Evolutionary conservation across 2,329 filamentous ascomycete genomes (phyloP).

Genomic region (Colletotrichum sp.): DNA sequence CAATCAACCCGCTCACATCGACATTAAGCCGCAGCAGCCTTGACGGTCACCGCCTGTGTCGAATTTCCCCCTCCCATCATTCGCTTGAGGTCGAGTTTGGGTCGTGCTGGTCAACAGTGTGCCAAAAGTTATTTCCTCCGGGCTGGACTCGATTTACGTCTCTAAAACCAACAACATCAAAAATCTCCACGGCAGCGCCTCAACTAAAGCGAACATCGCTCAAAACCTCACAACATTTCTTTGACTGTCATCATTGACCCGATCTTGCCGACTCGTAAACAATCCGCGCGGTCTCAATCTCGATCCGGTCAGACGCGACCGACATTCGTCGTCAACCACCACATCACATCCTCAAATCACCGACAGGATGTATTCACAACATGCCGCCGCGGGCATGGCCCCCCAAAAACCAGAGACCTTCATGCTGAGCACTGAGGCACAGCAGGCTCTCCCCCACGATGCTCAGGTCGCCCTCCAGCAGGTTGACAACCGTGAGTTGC

Average conservation of each 20-base stretch:
- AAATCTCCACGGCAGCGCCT: conserved; percentile 25
- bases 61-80: conserved; percentile 33
- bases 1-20: conserved; percentile 18
- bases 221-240: not conserved
- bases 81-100: conserved; percentile 53
- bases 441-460: conserved; percentile 94
- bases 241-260: not conserved
- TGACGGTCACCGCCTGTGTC: conserved; percentile 43
- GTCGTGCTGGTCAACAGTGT: conserved; percentile 29
- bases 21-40: conserved; percentile 39
- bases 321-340: conserved; percentile 18
- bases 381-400: conserved; percentile 82
- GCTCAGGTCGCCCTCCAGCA: conserved; percentile 97
- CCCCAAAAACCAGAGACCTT: conserved; percentile 98
- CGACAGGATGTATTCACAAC: conserved; percentile 78
- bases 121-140: conserved; percentile 27
- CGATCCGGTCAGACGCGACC: conserved; percentile 23
- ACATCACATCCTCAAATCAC: not conserved
- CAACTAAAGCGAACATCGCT: conserved; percentile 1
- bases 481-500: conserved; percentile 87
- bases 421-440: conserved; percentile 95
- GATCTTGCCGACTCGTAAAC: not conserved
- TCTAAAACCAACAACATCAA: conserved; percentile 2
- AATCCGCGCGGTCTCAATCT: not conserved
- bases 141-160: conserved; percentile 52